Evolutionary conservation across 106 monocot genomes (phyloP), one percentile per base, ranked within the genome.

Genomic region (Vanilla planifolia): DNA sequence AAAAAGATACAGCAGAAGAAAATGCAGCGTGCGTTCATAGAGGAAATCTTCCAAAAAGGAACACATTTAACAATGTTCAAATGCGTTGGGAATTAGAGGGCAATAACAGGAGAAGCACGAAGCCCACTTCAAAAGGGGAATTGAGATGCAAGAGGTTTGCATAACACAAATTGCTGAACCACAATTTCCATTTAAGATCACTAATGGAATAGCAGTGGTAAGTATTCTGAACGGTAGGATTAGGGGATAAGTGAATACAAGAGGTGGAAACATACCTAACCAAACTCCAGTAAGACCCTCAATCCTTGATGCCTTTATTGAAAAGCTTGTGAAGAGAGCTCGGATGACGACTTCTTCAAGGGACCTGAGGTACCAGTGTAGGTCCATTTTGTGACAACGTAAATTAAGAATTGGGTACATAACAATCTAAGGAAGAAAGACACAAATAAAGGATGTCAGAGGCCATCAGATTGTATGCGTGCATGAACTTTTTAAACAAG

Each of bases 361-460:
- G 34, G 82, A 89, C 62, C 94, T 77, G 60, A 95, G 77, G 71
- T 95, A 95, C 89, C 89, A 89, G 63, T 89, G 82, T 19, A 95
- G 78, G 73, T 95, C 94, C 82, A 76, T 80, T 67, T 89, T 77
- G 71, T 95, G 83, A 71, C 75, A 61, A 5, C 75, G 69, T 26
- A 95, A 60, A 76, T 89, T 95, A 62, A 95, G 37, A 63, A 95
- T 89, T 25, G 94, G 94, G 55, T 95, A 86, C 85, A 95, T 73
- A 53, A 95, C 86, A 78, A 95, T 74, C 94, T 95, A 65, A 57
- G 40, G 16, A 28, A 53, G 53, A 68, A 62, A 40, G 37, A 14
- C 7, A 62, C 48, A 48, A 48, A 48, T 9, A 48, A 48, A 9
- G n/a, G 6, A 25, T 48, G 48, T 48, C 6, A 48, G 44, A 19